These are phyloP conservation scores for Parafenestella ontariensis DNA, from an alignment of 2,329 filamentous ascomycete species.

Conservation along the genomic window DNA sequence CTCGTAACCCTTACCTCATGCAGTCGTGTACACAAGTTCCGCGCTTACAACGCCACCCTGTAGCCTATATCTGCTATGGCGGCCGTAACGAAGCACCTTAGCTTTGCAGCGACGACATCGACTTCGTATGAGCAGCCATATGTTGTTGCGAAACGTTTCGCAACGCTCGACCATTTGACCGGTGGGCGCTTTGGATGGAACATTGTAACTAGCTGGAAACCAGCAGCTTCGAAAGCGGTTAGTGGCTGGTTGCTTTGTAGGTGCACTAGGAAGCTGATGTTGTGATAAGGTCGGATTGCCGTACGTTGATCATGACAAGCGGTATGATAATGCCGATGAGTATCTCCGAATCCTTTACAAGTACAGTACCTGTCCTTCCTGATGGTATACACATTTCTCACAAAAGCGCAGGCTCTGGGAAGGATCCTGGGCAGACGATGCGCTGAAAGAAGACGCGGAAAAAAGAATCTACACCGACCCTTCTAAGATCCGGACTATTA, in stretches of 20 bases:
- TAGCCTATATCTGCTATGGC: slow-evolving; percentile 69
- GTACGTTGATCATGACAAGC: slow-evolving; percentile 64
- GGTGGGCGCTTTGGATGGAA: slow-evolving; percentile 58
- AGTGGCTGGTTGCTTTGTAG: neutral
- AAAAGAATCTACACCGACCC: slow-evolving; percentile 65
- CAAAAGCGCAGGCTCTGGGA: slow-evolving; percentile 57
- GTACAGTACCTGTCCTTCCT: neutral
- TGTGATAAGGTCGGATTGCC: slow-evolving; percentile 8
- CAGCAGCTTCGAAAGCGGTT: slow-evolving; percentile 60
- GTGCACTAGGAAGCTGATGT: neutral
- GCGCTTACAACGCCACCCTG: neutral
- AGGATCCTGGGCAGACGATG: slow-evolving; percentile 69
- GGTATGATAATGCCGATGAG: slow-evolving; percentile 71
- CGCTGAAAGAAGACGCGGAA: slow-evolving; percentile 64
- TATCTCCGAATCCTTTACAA: slow-evolving; percentile 73
- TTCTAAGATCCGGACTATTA: slow-evolving; percentile 65
- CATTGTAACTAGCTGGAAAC: slow-evolving; percentile 70
- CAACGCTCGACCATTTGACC: slow-evolving; percentile 69
- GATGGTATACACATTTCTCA: no score
- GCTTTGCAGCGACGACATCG: slow-evolving; percentile 69
- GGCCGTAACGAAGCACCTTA: slow-evolving; percentile 66
- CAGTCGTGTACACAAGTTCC: neutral
- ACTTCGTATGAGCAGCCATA: slow-evolving; percentile 73
- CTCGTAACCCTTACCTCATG: neutral
- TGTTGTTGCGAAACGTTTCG: slow-evolving; percentile 66